Base-by-base conservation (phyloP, 352 stramenopile species). In the Globisporangium spiculum region DNA sequence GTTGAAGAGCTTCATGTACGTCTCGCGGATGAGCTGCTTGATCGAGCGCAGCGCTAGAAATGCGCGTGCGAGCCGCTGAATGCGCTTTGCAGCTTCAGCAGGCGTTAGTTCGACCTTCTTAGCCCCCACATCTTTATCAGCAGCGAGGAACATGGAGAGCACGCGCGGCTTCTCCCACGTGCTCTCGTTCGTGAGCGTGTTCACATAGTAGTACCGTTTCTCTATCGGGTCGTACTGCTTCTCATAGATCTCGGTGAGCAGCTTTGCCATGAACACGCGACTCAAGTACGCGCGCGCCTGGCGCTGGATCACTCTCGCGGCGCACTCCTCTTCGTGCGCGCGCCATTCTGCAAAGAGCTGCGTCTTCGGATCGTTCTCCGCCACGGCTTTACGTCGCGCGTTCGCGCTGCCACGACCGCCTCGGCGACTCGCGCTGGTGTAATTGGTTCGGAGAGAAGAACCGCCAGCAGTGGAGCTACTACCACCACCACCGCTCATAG, bases 1-100 rank as follows among this genome's bases (percentile, higher is more conserved):
- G 48, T 90, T 76, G 59, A 90, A 89, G 12, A 92, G 81, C 75
- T 90, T 90, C 83, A 92, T 92, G 75, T 89, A 92, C 63, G 75
- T 83, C 57, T 92, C 83, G 9, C 78, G 77, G 5, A 92, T 72
- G 34, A 90, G 69, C 41, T 67, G 60, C 4, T 80, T 74, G 24
- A 92, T 77, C 1, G 68, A 62, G 12, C 65, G 69, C 41, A 70
- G 68, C 10, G 83, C 83, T 0, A 90, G 53, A 38, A 78, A 80
- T 14, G 73, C 75, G 7, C 83, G 72, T 3, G 52, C 75, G 1
- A 76, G 41, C 3, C 83, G 78, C 61, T 92, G 83, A 54, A 92
- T 89, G 1, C 80, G 71, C 55, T 76, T 72, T 0, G 78, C 71
- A 9, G 83, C 83, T 6, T 89, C 81, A 20, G 57, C 52, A 0